phyloP scores from a whole-genome alignment of 192 early-diverging fungal species.

The Linnemannia schmuckeri region DNA sequence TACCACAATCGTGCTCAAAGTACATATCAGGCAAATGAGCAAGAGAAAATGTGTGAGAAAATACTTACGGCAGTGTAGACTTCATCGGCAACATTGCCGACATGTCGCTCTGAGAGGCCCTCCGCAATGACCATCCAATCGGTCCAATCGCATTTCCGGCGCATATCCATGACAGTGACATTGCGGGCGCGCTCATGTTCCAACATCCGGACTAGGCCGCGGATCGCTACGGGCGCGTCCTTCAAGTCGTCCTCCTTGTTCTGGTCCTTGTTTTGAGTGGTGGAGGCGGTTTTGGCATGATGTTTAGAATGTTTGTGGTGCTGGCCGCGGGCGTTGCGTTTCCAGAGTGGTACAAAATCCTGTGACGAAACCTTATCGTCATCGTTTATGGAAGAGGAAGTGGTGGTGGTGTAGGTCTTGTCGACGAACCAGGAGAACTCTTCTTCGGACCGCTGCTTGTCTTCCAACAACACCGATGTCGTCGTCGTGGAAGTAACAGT shows the following conservation, averaged over 20 bases:
- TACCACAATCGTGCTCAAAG: no score
- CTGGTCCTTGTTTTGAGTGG: background rate
- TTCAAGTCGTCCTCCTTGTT: background rate
- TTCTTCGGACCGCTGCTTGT: background rate
- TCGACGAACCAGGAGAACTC: constrained; percentile 8
- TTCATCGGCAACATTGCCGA: constrained; percentile 69
- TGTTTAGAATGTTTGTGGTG: background rate
- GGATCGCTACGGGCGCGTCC: background rate
- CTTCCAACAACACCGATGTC: background rate
- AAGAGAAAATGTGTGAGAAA: background rate
- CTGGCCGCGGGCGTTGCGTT: background rate
- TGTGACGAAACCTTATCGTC: background rate
- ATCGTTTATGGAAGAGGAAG: background rate
- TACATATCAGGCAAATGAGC: background rate
- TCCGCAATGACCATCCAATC: constrained; percentile 81
- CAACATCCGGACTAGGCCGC: constrained; percentile 56
- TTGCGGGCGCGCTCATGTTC: constrained; percentile 64
- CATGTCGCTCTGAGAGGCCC: constrained; percentile 67
- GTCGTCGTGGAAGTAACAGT: background rate
- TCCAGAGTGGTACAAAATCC: constrained; percentile 3
- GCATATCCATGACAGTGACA: constrained; percentile 71
- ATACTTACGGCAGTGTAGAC: constrained; percentile 67
- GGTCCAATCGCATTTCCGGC: constrained; percentile 77
- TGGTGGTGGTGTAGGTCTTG: background rate
- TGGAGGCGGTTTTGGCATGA: background rate